Evolutionary conservation across 495 filamentous ascomycete species (phyloP).

Genomic region (Talaromyces thailandensis): DNA sequence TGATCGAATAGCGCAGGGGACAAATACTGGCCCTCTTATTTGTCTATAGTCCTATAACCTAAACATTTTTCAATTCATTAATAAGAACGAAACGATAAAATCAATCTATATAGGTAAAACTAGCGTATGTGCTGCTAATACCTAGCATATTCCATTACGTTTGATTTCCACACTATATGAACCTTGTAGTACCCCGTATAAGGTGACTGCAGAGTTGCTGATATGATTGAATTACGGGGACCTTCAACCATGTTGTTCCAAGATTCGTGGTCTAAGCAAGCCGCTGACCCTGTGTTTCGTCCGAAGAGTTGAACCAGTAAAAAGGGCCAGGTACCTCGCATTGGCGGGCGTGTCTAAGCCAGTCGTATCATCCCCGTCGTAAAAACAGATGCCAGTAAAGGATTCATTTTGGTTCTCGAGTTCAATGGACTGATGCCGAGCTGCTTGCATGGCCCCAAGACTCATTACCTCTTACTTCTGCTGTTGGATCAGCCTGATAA

Average conservation of each 20-base stretch:
- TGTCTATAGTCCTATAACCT: no score
- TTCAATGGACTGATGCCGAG: constrained; percentile 42
- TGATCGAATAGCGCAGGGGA: no score
- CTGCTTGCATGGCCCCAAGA: constrained; percentile 48
- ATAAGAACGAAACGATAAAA: no score
- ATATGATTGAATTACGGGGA: constrained; percentile 37
- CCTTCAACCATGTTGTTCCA: constrained; percentile 42
- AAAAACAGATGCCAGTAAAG: constrained; percentile 38
- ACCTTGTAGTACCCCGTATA: constrained; percentile 9
- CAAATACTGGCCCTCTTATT: no score
- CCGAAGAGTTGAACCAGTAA: constrained; percentile 31
- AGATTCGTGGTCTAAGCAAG: constrained; percentile 43
- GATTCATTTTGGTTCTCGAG: constrained; percentile 30
- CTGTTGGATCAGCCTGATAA: neutral
- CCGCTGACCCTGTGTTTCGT: constrained; percentile 31
- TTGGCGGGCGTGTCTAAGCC: constrained; percentile 18
- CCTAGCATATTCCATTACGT: constrained; percentile 40
- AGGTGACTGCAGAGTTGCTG: neutral
- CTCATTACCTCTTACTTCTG: constrained; percentile 38
- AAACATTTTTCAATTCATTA: no score
- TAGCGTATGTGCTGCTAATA: constrained; percentile 12
- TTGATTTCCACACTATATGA: constrained; percentile 34
- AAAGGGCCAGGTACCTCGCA: constrained; percentile 41
- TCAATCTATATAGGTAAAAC: no score
- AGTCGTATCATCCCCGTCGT: constrained; percentile 44